Conservation (phyloP, 768 basidiomycete species). For the Crepidotus variabilis region DNA sequence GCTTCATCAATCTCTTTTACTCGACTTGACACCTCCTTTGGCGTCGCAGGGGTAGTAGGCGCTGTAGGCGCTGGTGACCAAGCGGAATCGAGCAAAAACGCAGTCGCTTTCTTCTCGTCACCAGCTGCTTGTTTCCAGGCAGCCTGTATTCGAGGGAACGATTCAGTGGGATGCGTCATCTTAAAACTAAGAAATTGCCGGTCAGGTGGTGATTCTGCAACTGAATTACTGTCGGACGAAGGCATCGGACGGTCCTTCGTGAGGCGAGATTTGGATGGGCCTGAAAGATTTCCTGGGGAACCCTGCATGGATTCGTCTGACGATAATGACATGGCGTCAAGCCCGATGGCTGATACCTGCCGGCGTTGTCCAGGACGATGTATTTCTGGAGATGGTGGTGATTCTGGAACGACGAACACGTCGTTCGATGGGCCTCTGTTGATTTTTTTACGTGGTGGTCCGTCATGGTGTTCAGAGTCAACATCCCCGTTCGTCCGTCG, state of each 20-base stretch:
- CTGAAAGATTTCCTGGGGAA: constrained; percentile 33
- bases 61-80: constrained; percentile 43
- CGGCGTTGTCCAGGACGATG: constrained; percentile 49
- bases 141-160: constrained; percentile 44
- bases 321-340: constrained; percentile 49
- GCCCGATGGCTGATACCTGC: constrained; percentile 29
- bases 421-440: constrained; percentile 47
- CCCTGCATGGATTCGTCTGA: constrained; percentile 71
- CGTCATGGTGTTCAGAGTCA: constrained; percentile 47
- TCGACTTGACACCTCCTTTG: constrained; percentile 47
- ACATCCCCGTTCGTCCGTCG: constrained; percentile 37
- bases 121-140: constrained; percentile 65
- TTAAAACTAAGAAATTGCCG: constrained; percentile 54
- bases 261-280: constrained; percentile 50
- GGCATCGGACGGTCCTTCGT: constrained; percentile 42
- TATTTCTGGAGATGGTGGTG: constrained; percentile 59
- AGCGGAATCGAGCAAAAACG: constrained; percentile 49
- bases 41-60: constrained; percentile 16
- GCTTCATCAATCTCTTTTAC: constrained; percentile 74
- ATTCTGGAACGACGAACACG: constrained; percentile 35
- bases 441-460: constrained; percentile 68
- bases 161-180: constrained; percentile 54
- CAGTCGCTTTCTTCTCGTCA: constrained; percentile 58
- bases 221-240: constrained; percentile 23
- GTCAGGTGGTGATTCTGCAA: constrained; percentile 29